phyloP scores from a whole-genome alignment of 106 monocot species.

The Alisma plantagoaquatica region DNA sequence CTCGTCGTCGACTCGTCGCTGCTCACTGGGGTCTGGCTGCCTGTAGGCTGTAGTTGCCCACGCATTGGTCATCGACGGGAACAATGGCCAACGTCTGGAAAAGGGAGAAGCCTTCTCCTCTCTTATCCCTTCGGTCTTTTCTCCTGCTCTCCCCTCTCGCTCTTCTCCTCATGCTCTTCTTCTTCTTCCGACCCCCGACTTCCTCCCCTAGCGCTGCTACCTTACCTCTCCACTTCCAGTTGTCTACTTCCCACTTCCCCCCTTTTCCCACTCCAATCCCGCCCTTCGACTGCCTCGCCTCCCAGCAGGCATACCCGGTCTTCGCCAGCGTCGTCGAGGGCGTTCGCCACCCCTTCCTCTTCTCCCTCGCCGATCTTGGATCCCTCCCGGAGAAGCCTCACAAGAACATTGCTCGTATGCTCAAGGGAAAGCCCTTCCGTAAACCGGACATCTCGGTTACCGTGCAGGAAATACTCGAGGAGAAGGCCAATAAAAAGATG shows the following conservation, averaged over 20 bases:
- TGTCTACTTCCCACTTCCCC: constrained; percentile 7
- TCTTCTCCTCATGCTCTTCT: constrained; percentile 25
- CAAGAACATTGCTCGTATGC: constrained; percentile 85
- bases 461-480: constrained; percentile 60
- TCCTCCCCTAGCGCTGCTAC: constrained; percentile 18
- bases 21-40: too few relatives aligned
- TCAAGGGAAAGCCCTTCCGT: constrained; percentile 88
- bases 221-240: constrained; percentile 3
- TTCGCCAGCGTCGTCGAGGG: constrained; percentile 78
- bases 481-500: too few relatives aligned
- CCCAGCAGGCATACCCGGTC: constrained; percentile 77
- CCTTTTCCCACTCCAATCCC: constrained; percentile 20
- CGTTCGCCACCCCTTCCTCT: constrained; percentile 68
- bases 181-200: constrained; percentile 13
- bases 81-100: constrained; percentile 72
- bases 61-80: too few relatives aligned
- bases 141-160: constrained; percentile 14
- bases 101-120: constrained; percentile 23
- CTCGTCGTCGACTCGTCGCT: too few relatives aligned
- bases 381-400: constrained; percentile 88
- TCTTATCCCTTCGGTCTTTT: constrained; percentile 9
- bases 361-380: constrained; percentile 89
- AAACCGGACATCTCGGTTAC: constrained; percentile 77
- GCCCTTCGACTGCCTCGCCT: constrained; percentile 63
- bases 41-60: too few relatives aligned